Evolutionary conservation across 441 rosid genomes (phyloP).

Genomic region (Populus hybrid): DNA sequence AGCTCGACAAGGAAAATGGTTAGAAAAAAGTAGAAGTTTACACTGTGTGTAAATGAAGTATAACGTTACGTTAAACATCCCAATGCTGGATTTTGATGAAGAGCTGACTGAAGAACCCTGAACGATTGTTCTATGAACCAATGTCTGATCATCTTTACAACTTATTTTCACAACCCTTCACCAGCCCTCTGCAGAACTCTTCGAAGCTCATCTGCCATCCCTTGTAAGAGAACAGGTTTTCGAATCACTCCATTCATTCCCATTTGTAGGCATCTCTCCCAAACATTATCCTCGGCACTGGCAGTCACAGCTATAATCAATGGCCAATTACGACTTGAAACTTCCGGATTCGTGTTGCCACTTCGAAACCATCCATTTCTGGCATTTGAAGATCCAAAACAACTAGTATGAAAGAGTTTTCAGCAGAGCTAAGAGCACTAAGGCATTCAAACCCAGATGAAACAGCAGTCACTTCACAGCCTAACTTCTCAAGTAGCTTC

Average conservation of each 20-base stretch:
- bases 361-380: constrained; percentile 85
- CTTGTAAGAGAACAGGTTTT: constrained; percentile 71
- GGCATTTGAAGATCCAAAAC: constrained; percentile 85
- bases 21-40: constrained; percentile 20
- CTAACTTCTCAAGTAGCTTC: constrained; percentile 84
- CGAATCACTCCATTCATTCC: constrained; percentile 85
- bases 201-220: constrained; percentile 61
- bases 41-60: constrained; percentile 13
- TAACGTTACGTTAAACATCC: constrained; percentile 9
- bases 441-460: constrained; percentile 84
- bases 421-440: constrained; percentile 42
- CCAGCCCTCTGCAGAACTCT: constrained; percentile 62
- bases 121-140: not conserved
- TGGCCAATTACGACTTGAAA: constrained; percentile 57
- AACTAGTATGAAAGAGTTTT: constrained; percentile 49
- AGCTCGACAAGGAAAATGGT: constrained; percentile 14
- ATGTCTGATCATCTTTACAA: not conserved
- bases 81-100: not conserved
- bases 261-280: constrained; percentile 64
- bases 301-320: constrained; percentile 72
- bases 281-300: constrained; percentile 54
- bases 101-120: not conserved
- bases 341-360: constrained; percentile 70
- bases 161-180: constrained; percentile 36
- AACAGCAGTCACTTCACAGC: constrained; percentile 72